Evolutionary conservation across 805 yeast species (phyloP).

Genomic region (Candida methanosorbosa): DNA sequence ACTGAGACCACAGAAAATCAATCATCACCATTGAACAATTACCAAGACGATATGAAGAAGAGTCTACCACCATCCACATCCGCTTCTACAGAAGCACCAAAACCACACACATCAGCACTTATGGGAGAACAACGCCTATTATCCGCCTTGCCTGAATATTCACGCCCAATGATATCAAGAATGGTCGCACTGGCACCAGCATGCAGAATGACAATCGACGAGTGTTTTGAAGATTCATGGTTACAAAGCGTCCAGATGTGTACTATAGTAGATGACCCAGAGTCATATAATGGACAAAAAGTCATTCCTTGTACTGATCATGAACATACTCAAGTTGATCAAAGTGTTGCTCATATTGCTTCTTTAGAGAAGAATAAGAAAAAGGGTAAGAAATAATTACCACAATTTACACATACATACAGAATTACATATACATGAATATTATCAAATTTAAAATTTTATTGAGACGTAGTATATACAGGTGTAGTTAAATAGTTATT

Average conservation of each 20-base stretch:
- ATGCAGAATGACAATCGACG: slow-evolving; percentile 74
- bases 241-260: slow-evolving; percentile 59
- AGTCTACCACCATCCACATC: slow-evolving; percentile 2
- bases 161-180: slow-evolving; percentile 56
- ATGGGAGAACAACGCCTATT: slow-evolving; percentile 67
- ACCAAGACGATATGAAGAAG: slow-evolving; percentile 9
- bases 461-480: too few relatives aligned
- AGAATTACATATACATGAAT: too few relatives aligned
- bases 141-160: slow-evolving; percentile 62
- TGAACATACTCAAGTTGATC: slow-evolving; percentile 82
- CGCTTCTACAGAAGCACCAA: slow-evolving; percentile 3
- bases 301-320: slow-evolving; percentile 49
- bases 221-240: slow-evolving; percentile 70
- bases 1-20: slow-evolving; percentile 2
- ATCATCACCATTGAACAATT: slow-evolving; percentile 4
- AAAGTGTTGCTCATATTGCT: slow-evolving; percentile 92
- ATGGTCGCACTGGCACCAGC: slow-evolving; percentile 87
- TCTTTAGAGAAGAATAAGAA: slow-evolving; percentile 79
- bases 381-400: slow-evolving; percentile 14
- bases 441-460: too few relatives aligned
- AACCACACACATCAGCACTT: slow-evolving; percentile 51
- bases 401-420: background rate
- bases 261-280: slow-evolving; percentile 38
- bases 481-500: background rate
- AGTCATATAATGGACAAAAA: slow-evolving; percentile 25